Evolutionary conservation across 495 filamentous ascomycete species (phyloP).

Genomic region (Geoglossum glabrum): DNA sequence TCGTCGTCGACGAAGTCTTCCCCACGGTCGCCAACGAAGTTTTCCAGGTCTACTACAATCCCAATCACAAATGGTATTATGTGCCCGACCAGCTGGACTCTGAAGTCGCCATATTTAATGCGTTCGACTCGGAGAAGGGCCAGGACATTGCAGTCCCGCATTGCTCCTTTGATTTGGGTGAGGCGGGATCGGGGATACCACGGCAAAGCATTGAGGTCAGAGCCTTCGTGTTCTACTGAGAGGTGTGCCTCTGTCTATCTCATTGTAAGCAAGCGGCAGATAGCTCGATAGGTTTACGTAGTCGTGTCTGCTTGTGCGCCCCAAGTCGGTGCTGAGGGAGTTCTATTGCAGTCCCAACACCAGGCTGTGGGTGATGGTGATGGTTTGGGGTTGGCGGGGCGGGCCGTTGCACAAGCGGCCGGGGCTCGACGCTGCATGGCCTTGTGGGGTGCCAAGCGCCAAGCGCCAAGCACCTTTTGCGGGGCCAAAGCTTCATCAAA

Average conservation of each 20-base stretch:
- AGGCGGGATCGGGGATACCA: conserved; percentile 1
- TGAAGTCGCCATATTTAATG: conserved; percentile 5
- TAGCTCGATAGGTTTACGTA: background rate
- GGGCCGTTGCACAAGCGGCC: too few species aligned
- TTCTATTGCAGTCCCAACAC: background rate
- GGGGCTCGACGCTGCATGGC: too few species aligned
- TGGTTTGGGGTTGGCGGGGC: too few species aligned
- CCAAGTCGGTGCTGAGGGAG: background rate
- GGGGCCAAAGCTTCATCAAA: too few species aligned
- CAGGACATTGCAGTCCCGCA: conserved; percentile 6
- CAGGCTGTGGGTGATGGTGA: too few species aligned
- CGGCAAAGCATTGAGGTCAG: conserved; percentile 7
- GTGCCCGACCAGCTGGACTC: conserved; percentile 7
- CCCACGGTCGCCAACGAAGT: conserved; percentile 7
- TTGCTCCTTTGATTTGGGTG: conserved; percentile 7
- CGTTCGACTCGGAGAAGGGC: conserved; percentile 5
- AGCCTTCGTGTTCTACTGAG: conserved; percentile 5
- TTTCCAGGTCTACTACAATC: conserved; percentile 5
- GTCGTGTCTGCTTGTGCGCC: background rate
- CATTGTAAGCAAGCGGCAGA: background rate
- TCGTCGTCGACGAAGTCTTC: conserved; percentile 6
- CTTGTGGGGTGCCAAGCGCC: too few species aligned
- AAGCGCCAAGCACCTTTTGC: too few species aligned
- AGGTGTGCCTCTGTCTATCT: background rate
- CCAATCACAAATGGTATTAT: conserved; percentile 6